Base-by-base conservation (phyloP, 305 asterid genomes). In the Fraxinus baroniana region DNA sequence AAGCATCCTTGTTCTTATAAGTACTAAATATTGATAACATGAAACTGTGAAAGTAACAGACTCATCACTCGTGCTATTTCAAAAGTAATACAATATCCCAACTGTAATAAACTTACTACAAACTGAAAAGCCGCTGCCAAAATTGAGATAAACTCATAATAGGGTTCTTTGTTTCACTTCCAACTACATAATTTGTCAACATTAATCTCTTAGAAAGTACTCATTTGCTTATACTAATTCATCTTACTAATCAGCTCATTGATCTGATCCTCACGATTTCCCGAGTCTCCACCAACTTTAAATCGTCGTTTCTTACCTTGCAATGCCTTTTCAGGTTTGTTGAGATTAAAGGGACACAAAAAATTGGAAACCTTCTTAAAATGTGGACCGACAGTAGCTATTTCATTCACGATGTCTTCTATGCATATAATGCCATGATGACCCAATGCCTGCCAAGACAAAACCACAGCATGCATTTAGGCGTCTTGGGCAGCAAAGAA, bases 221-320 rank as follows among this genome's bases (percentile, higher is more conserved):
- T 78, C 26, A 30, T 32, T 79, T 71, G 33, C 52, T n/a, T 37
- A 79, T 7, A 62, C 89, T 52, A 52, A 89, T 96, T 94, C 95
- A 96, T 93, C 91, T 93, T 92, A 85, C 88, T 83, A 86, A 96
- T 83, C 79, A 94, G 81, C 86, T 92, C 98, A 36, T 93, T 94
- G 86, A 94, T 93, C 62, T 44, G 88, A 78, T 91, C 92, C 84
- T 80, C 90, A 4, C 98, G 93, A 78, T 93, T 87, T 81, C 98
- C 98, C 13, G 98, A 86, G 86, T 94, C 98, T 12, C 99, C 98
- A 22, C 99, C 99, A 55, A 92, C 97, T 37, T 44, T 85, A 30
- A 86, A 96, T 13, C 93, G 91, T 37, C 74, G 92, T 90, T 89
- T 96, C 97, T 87, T 94, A 41, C 98, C 95, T 41, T 80, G 89